phyloP scores from a whole-genome alignment of 805 yeast genomes.

The Candida methanosorbosa region DNA sequence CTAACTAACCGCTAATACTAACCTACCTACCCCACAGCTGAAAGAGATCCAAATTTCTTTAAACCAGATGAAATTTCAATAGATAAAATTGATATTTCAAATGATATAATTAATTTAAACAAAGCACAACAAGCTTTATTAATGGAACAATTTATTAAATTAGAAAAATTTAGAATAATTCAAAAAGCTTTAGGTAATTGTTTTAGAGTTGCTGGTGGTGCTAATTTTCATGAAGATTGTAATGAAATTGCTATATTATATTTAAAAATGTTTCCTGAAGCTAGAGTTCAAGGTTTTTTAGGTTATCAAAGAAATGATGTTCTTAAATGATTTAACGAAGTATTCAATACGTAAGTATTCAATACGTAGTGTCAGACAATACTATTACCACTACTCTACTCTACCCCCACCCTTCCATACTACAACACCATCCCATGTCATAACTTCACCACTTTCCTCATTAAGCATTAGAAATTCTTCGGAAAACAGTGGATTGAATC shows the following conservation, averaged over 20 bases:
- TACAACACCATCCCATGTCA: too few species aligned
- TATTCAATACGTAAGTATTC: too few species aligned
- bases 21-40: too few species aligned
- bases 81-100: slow-evolving; percentile 75
- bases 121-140: slow-evolving; percentile 71
- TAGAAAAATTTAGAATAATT: slow-evolving; percentile 55
- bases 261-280: slow-evolving; percentile 64
- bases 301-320: slow-evolving; percentile 91
- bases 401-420: too few species aligned
- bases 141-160: slow-evolving; percentile 74
- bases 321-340: slow-evolving; percentile 42
- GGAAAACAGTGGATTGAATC: too few species aligned
- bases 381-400: too few species aligned
- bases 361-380: too few species aligned
- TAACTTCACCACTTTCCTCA: too few species aligned
- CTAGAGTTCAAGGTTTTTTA: slow-evolving; percentile 62
- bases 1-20: too few species aligned
- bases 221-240: slow-evolving; percentile 72
- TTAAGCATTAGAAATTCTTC: too few species aligned
- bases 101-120: slow-evolving; percentile 50
- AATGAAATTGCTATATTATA: slow-evolving; percentile 70
- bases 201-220: slow-evolving; percentile 41
- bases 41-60: too few species aligned
- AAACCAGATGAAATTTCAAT: slow-evolving; percentile 68
- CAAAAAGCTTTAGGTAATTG: slow-evolving; percentile 74